Evolutionary conservation across 2,329 filamentous ascomycete species (phyloP).

Genomic region (Shiraia sp.): DNA sequence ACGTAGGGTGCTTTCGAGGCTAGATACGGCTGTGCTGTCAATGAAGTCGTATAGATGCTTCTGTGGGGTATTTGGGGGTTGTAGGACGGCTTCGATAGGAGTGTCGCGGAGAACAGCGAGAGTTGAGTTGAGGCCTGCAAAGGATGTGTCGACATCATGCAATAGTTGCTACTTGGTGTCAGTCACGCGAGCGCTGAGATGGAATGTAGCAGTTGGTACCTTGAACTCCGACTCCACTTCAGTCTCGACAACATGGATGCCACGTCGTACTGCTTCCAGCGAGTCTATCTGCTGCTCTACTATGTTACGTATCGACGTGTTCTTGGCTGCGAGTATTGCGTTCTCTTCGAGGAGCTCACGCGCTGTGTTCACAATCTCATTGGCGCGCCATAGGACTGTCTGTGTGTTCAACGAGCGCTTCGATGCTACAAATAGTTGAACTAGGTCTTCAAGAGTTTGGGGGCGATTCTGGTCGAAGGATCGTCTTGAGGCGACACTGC

Average conservation of each 20-base stretch:
- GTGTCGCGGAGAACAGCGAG: slow-evolving; percentile 68
- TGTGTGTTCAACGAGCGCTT: slow-evolving; percentile 88
- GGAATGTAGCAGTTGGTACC: slow-evolving; percentile 18
- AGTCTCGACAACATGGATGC: slow-evolving; percentile 47
- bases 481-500: slow-evolving; percentile 36
- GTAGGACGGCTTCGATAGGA: slow-evolving; percentile 65
- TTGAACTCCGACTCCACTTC: slow-evolving; percentile 51
- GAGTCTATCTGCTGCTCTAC: slow-evolving; percentile 51
- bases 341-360: slow-evolving; percentile 77
- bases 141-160: slow-evolving; percentile 67
- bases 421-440: slow-evolving; percentile 81
- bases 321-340: slow-evolving; percentile 66
- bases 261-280: slow-evolving; percentile 49
- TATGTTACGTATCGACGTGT: slow-evolving; percentile 47
- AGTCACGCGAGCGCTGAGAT: slow-evolving; percentile 1
- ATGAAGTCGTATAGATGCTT: slow-evolving; percentile 76
- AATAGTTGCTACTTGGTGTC: slow-evolving; percentile 54
- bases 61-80: slow-evolving; percentile 54
- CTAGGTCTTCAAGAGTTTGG: slow-evolving; percentile 71
- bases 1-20: slow-evolving; percentile 68
- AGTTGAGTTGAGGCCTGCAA: slow-evolving; percentile 66
- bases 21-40: slow-evolving; percentile 70
- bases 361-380: slow-evolving; percentile 79
- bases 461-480: slow-evolving; percentile 38
- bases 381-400: slow-evolving; percentile 79